Conservation (phyloP, 1,139 yeast species). For the Ashbya aceris region DNA sequence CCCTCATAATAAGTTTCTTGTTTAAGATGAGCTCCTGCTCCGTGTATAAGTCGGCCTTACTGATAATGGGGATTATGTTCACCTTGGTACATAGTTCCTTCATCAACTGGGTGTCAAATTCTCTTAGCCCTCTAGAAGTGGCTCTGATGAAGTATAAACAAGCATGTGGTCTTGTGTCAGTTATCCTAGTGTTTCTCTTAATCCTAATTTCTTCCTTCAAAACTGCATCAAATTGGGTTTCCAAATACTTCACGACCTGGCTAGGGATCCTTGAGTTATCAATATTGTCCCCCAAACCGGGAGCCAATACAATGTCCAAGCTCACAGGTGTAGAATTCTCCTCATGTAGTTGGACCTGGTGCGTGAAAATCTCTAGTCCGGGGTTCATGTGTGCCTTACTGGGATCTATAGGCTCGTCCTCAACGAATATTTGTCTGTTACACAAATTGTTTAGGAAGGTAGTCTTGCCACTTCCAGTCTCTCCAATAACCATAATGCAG, state of each 20-base stretch:
- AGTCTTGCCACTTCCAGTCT: conserved; percentile 53
- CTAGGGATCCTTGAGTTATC: conserved; percentile 28
- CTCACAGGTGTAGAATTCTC: conserved; percentile 36
- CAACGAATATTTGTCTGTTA: conserved; percentile 31
- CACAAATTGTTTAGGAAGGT: conserved; percentile 57
- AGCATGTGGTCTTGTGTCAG: conserved; percentile 56
- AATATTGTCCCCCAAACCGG: conserved; percentile 39
- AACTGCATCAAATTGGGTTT: conserved; percentile 45
- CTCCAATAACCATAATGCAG: conserved; percentile 50
- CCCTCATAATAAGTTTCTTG: conserved; percentile 38
- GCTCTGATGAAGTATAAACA: conserved; percentile 53
- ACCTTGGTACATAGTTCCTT: conserved; percentile 40
- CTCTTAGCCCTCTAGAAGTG: conserved; percentile 44
- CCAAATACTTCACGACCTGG: conserved; percentile 44
- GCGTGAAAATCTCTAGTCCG: conserved; percentile 20
- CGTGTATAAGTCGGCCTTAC: conserved; percentile 51
- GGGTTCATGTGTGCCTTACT: conserved; percentile 22
- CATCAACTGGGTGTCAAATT: conserved; percentile 42
- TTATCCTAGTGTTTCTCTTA: conserved; percentile 43
- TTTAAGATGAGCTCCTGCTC: conserved; percentile 37
- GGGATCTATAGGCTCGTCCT: conserved; percentile 12
- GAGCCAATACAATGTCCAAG: conserved; percentile 35
- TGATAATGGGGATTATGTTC: conserved; percentile 49
- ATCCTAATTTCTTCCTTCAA: conserved; percentile 54
- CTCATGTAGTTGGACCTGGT: conserved; percentile 30